Base-by-base conservation (phyloP, 164 flowering plant genomes). In the Dillenia suffruticosa region DNA sequence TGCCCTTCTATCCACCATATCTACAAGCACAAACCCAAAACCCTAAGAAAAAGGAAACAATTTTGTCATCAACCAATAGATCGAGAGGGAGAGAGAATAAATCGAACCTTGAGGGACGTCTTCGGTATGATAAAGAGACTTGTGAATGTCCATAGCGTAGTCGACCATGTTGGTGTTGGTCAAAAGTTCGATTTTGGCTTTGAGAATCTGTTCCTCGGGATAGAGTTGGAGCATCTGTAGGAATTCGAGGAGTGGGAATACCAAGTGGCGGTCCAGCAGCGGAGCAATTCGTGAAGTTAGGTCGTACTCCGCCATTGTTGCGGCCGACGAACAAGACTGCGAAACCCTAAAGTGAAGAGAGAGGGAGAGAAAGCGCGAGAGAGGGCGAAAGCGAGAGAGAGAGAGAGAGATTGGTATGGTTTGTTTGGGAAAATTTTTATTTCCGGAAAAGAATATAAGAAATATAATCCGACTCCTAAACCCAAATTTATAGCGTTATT, bases 121-220 rank as follows among this genome's bases (percentile, higher is more conserved):
- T n/a, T 90, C 98, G 9, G 97, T 77, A 68, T 79, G 90, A 70
- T 88, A 88, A 56, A 90, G 94, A 48, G 78, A 76, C 75, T 91
- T 87, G 73, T 94, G 90, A 54, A 94, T 94, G 61, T 94, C 98
- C 96, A 91, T 94, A 63, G 98, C 98, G 69, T 89, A 94, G 63
- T 94, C 98, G 17, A 94, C 98, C 98, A 94, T 94, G 78, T 94
- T 94, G 9, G 98, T 94, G 63, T 89, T 69, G 79, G 81, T 91
- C 16, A 94, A 85, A 9, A 94, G 87, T 66, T 86, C 89, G 66
- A 89, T 89, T 79, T 94, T 94, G 5, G 84, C 83, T 66, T 94
- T 89, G 46, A 91, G 78, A 58, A 91, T 91, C 72, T 84, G 82
- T 43, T 82, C 92, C 13, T 89, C 89, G 0, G 85, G 74, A 67